Percentiles rank a stretch among this genome's conserved stretches.
These are phyloP conservation scores for Nitzschia inconspicua DNA, from an alignment of 108 stramenopile species.

Conservation along the genomic window DNA sequence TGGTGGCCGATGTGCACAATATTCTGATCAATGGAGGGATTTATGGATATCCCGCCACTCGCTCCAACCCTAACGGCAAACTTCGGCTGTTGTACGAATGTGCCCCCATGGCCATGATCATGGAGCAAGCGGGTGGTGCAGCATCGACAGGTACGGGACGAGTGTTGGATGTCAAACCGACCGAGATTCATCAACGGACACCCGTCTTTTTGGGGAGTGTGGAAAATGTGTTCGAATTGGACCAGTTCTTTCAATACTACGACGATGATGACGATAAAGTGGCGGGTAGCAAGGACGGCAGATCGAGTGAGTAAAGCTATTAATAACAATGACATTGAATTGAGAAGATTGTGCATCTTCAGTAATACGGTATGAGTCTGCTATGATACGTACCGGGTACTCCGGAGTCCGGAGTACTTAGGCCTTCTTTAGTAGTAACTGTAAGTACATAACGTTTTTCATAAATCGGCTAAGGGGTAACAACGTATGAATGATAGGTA, in stretches of 20 bases:
- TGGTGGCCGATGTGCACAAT: constrained; percentile 99
- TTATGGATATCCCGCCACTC: constrained; percentile 96
- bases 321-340: no score
- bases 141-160: constrained; percentile 89
- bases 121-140: constrained; percentile 97
- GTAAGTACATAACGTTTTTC: no score
- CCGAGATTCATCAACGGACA: constrained; percentile 88
- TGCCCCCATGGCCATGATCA: constrained; percentile 97
- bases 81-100: constrained; percentile 88
- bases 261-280: constrained; percentile 38
- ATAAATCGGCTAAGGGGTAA: no score
- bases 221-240: constrained; percentile 87
- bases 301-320: no score
- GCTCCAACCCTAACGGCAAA: constrained; percentile 81
- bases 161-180: constrained; percentile 79
- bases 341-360: no score
- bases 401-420: no score
- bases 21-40: constrained; percentile 98
- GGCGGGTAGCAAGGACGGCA: no score
- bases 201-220: constrained; percentile 82
- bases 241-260: constrained; percentile 83
- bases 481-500: no score
- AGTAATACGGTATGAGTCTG: no score
- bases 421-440: no score
- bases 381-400: no score